Evolutionary conservation across 345 rosid genomes (phyloP).

Genomic region (Pistacia integerrima): DNA sequence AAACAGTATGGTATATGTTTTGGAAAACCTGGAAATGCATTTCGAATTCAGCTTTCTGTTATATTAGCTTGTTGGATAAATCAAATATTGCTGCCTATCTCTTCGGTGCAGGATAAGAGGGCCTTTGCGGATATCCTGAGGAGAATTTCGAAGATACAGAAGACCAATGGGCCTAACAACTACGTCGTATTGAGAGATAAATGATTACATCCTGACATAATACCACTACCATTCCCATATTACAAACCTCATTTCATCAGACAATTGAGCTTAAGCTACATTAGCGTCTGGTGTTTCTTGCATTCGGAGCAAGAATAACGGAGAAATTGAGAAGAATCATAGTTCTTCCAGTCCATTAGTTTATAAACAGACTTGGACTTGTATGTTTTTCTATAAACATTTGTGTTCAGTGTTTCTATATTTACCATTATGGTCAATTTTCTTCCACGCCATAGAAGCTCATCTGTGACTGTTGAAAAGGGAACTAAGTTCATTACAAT

Average conservation of each 20-base stretch:
- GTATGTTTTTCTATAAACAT: too few relatives aligned
- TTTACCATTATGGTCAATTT: too few relatives aligned
- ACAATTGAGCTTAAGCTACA: not conserved
- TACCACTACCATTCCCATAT: too few relatives aligned
- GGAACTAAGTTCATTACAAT: too few relatives aligned
- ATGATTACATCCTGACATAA: conserved; percentile 5
- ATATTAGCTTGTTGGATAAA: not conserved
- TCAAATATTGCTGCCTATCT: not conserved
- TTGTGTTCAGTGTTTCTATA: too few relatives aligned
- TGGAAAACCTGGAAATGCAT: not conserved
- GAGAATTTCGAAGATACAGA: conserved; percentile 88
- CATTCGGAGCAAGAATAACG: not conserved
- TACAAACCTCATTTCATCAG: not conserved
- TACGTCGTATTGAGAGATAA: conserved; percentile 76
- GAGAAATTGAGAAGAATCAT: too few relatives aligned
- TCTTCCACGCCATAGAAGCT: too few relatives aligned
- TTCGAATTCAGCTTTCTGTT: not conserved
- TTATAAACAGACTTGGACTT: too few relatives aligned
- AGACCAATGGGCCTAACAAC: conserved; percentile 71
- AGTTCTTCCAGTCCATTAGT: too few relatives aligned
- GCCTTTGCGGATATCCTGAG: conserved; percentile 78
- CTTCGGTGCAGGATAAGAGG: conserved; percentile 70
- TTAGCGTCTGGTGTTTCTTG: not conserved
- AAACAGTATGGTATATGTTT: not conserved
- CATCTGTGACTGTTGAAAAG: too few relatives aligned